Conservation (phyloP, 2,329 filamentous ascomycete species). For the Phoma sp. region DNA sequence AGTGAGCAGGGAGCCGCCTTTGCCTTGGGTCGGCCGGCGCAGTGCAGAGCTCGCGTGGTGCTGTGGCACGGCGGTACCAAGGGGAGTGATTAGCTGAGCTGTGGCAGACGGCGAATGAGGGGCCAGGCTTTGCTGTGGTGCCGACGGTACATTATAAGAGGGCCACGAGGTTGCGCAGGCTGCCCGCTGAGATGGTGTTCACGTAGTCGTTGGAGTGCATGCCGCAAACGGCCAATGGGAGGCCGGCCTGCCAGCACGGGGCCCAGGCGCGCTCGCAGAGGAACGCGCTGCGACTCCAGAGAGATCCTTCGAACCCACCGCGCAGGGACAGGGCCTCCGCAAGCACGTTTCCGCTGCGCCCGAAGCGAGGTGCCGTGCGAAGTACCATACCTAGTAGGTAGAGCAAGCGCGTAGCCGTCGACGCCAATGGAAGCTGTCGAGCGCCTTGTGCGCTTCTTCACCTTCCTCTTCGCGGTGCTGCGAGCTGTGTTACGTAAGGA, state of each 20-base stretch:
- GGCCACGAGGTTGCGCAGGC: slow-evolving; percentile 46
- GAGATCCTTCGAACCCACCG: slow-evolving; percentile 1
- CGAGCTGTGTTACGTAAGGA: slow-evolving; percentile 9
- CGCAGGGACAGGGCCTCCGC: slow-evolving; percentile 7
- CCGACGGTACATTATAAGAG: slow-evolving; percentile 36
- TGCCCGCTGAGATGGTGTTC: slow-evolving; percentile 39
- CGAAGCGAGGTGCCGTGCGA: slow-evolving; percentile 5
- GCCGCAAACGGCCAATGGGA: slow-evolving; percentile 32
- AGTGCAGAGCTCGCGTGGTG: slow-evolving; percentile 36
- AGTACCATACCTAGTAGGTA: too few species aligned
- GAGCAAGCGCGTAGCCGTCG: too few species aligned
- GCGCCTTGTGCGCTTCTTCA: background rate
- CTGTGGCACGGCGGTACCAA: slow-evolving; percentile 19
- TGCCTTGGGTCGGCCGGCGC: slow-evolving; percentile 26
- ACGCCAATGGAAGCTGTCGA: background rate
- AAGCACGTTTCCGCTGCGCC: slow-evolving; percentile 5
- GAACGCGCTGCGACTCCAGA: background rate
- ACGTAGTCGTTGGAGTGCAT: slow-evolving; percentile 23
- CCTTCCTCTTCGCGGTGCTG: background rate
- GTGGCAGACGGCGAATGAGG: slow-evolving; percentile 35
- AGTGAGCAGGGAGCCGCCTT: slow-evolving; percentile 4
- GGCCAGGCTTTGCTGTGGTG: slow-evolving; percentile 29
- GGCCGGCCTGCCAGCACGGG: slow-evolving; percentile 1
- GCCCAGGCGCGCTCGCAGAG: slow-evolving; percentile 3
- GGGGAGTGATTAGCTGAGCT: slow-evolving; percentile 28